Evolutionary conservation across 176 grass and related monocot genomes (phyloP), one percentile per base, ranked within the genome.

Genomic region (Urochloa ruziziensis): DNA sequence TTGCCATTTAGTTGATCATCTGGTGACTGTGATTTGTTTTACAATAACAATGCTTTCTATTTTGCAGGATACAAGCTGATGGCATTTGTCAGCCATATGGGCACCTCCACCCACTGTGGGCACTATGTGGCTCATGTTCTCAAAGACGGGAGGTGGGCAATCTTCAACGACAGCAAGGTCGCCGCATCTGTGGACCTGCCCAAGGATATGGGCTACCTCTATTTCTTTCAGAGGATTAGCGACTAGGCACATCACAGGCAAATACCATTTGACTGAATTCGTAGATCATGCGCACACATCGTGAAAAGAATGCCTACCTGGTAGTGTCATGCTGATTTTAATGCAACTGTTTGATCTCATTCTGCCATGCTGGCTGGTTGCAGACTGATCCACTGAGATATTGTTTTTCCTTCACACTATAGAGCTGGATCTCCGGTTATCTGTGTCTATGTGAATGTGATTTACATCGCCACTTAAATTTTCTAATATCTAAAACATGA

Each of bases 121-220:
- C 96, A 99, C 73, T 99, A 99, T 65, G 96, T 99, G 0, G 93
- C 96, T 5, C 96, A 99, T 85, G 87, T 99, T 7, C 76, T 86
- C 30, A 99, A 96, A 78, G 83, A 99, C 29, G 93, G 91, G 72
- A 94, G 85, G 78, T 99, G 96, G 96, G 83, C 85, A 19, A 99
- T 99, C 39, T 96, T 92, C 64, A 99, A 99, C 15, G 96, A 99
- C 70, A 90, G 78, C 23, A 99, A 96, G 88, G 96, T 96, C 24
- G 96, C 89, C 16, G 87, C 85, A 56, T 99, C 96, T 10, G 93
- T 99, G 1, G 83, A 99, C 37, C 91, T 94, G 67, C 96, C 96
- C 19, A 99, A 99, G 89, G 96, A 99, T 72, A 95, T 99, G 93
- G 96, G 91, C 18, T 99, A 99, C 82, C 87, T 99, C 30, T 99